Evolutionary conservation across 1,139 yeast species (phyloP).

Genomic region (Candida sojae): DNA sequence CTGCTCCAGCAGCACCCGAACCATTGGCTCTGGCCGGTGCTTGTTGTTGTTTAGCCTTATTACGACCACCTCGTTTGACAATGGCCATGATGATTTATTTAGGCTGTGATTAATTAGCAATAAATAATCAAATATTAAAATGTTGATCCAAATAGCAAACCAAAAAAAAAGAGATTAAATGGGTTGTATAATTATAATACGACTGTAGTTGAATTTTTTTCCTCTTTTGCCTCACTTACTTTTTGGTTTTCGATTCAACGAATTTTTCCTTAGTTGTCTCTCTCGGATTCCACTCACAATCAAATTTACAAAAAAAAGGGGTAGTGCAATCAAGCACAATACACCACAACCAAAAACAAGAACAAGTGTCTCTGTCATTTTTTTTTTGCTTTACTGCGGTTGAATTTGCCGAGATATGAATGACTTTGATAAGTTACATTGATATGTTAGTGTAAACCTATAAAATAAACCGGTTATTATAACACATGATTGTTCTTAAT

Average conservation of each 20-base stretch:
- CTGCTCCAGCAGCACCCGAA: slow-evolving; percentile 17
- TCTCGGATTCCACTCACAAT: neutral
- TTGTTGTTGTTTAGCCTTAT: slow-evolving; percentile 55
- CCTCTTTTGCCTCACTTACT: neutral
- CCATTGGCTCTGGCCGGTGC: slow-evolving; percentile 53
- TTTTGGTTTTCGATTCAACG: neutral
- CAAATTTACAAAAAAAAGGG: neutral
- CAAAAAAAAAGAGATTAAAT: neutral
- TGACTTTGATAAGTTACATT: neutral
- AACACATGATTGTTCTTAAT: too few species aligned
- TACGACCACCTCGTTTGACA: slow-evolving; percentile 73
- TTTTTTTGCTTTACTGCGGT: neutral
- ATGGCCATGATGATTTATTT: slow-evolving; percentile 55
- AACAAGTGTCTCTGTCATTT: neutral
- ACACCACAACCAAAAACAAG: neutral
- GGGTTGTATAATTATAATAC: neutral
- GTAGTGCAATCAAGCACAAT: slow-evolving; percentile 1
- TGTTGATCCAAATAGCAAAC: neutral
- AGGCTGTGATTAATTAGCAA: too few species aligned
- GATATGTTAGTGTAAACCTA: too few species aligned
- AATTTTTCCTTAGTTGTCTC: neutral
- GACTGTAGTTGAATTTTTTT: neutral
- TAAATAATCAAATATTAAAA: neutral
- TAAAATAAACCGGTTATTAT: too few species aligned
- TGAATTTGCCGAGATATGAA: neutral